Percentiles rank a stretch among this genome's conserved stretches.
Evolutionary conservation across 495 filamentous ascomycete species (phyloP).

Genomic region (Sphaerosporella brunnea): DNA sequence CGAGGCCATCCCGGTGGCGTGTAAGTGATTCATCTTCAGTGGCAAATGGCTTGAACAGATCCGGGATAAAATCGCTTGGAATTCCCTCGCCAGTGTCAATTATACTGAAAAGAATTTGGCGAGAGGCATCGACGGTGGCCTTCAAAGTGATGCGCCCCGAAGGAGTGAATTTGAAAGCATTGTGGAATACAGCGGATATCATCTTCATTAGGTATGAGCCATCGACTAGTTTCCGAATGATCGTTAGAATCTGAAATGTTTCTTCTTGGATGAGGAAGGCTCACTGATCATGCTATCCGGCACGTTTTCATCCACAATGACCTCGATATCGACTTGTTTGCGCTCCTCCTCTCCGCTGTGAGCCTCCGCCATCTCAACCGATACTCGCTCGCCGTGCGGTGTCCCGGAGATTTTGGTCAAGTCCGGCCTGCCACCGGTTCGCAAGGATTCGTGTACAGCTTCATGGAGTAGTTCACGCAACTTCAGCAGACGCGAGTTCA

Average conservation of each 20-base stretch:
- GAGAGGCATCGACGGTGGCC: conserved; percentile 28
- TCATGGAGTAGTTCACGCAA: conserved; percentile 48
- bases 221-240: too few species aligned
- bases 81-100: conserved; percentile 60
- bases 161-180: conserved; percentile 68
- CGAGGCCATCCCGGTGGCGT: conserved; percentile 52
- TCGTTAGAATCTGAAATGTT: too few species aligned
- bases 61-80: conserved; percentile 46
- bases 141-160: conserved; percentile 45
- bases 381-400: conserved; percentile 47
- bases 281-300: conserved; percentile 46
- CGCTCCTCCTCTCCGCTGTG: conserved; percentile 33
- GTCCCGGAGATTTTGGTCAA: conserved; percentile 43
- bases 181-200: conserved; percentile 55
- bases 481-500: conserved; percentile 37
- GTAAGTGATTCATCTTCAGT: conserved; percentile 57
- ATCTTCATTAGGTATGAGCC: conserved; percentile 57
- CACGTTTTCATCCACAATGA: conserved; percentile 46
- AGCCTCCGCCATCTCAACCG: conserved; percentile 41
- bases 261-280: too few species aligned
- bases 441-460: conserved; percentile 51
- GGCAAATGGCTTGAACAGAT: conserved; percentile 59
- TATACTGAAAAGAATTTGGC: conserved; percentile 44
- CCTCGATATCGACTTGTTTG: conserved; percentile 44
- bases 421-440: conserved; percentile 56